Evolutionary conservation across 2,329 filamentous ascomycete genomes (phyloP), one percentile per base, ranked within the genome.

Genomic region (Verticillium tricorpus): DNA sequence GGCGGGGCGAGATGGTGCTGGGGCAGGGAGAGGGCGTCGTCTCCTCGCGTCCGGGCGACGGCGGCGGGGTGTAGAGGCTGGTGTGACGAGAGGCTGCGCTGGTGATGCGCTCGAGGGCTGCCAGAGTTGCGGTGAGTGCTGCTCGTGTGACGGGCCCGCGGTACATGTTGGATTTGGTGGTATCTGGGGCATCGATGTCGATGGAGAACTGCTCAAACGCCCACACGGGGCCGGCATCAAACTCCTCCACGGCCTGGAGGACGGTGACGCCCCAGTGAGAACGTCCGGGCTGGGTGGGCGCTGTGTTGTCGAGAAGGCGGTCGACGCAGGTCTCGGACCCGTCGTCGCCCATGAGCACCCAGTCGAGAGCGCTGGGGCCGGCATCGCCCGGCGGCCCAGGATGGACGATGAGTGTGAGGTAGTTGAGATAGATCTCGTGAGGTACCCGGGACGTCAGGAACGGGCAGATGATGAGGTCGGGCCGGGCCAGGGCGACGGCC

Each of bases 181-280:
- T 63, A 19, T 69, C 67, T 5, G 69, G 65, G 35, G 76, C 73
- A 63, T 78, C 75, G 59, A 79, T 77, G 66, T 78, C 66, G 61
- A 78, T 67, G 6, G 70, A 65, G 63, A 78, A 78, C 62, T 78
- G 76, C 40, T 79, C 75, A 61, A 74, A 79, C 1, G 76, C 76
- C 76, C 77, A 79, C 8, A 79, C 74, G 0, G 76, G 77, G 7
- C 77, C 77, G n/a, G 74, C 75, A 59, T 79, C 77, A 60, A 78
- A 74, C 55, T 77, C 69, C 59, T 74, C 75, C 19, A 74, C 74
- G 11, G 77, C 76, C 64, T 78, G 72, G 7, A 73, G 66, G 19
- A 78, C 71, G 3, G 77, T 78, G 11, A 78, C 70, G 5, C 73
- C 76, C 76, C 77, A 79, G 62, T 77, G 71, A 1, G 73, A 69